Percentiles rank a stretch among this genome's conserved stretches.
phyloP scores from a whole-genome alignment of 352 stramenopile species.

The Elongisporangium undulatum region DNA sequence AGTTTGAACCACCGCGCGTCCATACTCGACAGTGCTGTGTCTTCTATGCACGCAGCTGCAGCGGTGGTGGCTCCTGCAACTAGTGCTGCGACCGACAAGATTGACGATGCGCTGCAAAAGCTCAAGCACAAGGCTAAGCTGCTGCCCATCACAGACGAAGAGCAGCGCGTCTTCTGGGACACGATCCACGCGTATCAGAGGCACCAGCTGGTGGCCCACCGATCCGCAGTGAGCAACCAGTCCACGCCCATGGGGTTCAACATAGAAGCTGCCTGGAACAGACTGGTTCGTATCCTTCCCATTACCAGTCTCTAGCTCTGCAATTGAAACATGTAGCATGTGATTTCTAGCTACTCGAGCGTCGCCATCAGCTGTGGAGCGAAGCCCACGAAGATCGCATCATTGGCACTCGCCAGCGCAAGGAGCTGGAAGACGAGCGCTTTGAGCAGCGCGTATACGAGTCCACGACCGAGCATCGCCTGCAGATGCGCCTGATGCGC shows the following conservation, averaged over 20 bases:
- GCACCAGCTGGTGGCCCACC: slow-evolving; percentile 27
- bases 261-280: slow-evolving; percentile 49
- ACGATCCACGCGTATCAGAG: slow-evolving; percentile 39
- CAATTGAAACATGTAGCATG: slow-evolving; percentile 3
- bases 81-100: slow-evolving; percentile 21
- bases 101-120: slow-evolving; percentile 43
- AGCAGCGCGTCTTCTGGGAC: slow-evolving; percentile 31
- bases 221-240: slow-evolving; percentile 20
- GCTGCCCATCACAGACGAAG: slow-evolving; percentile 39
- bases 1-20: slow-evolving; percentile 9
- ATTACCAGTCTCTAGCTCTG: background rate
- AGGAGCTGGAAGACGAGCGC: slow-evolving; percentile 40
- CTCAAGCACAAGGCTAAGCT: slow-evolving; percentile 30
- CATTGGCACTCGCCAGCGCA: slow-evolving; percentile 21
- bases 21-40: background rate
- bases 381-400: slow-evolving; percentile 30
- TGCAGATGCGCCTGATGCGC: slow-evolving; percentile 32
- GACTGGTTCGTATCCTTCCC: slow-evolving; percentile 17
- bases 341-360: slow-evolving; percentile 29
- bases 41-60: background rate
- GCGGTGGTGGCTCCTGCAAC: background rate
- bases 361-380: slow-evolving; percentile 35
- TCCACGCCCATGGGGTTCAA: slow-evolving; percentile 51
- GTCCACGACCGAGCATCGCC: slow-evolving; percentile 40
- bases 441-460: slow-evolving; percentile 39